Evolutionary conservation across 2,329 filamentous ascomycete genomes (phyloP), one percentile per base, ranked within the genome.

Genomic region (Arachnomyces sp.): DNA sequence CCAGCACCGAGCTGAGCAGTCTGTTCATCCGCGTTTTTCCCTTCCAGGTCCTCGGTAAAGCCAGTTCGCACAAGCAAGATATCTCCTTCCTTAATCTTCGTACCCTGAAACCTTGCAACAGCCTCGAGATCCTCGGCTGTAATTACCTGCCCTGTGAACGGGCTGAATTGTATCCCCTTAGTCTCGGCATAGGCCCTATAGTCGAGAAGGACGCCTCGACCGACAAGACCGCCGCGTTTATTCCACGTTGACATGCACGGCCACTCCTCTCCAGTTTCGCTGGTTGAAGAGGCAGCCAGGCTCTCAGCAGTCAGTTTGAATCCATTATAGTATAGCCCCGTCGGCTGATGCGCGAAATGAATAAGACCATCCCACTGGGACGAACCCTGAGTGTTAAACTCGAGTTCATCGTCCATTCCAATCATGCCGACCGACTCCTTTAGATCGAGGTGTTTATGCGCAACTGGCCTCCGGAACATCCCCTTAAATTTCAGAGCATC

Each of bases 301-400:
- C 40, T 35, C 3, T 18, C 21, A 2, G 21, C 5, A 9, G 21
- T 25, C 5, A 9, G 21, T 37, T 65, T 50, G 36, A 62, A 50
- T 25, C 71, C 71, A 40, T 78, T 78, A 53, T 78, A 78, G 8
- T 68, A 66, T 1, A 63, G 51, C 1, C 62, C 65, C 2, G 63
- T 63, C 0, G 60, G 50, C 38, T 67, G 59, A 39, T 73, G 67
- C n/a, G 63, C 59, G 47, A 69, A 67, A 50, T 74, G 70, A 17
- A 63, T 61, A 1, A 75, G 57, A 36, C 69, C 69, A 47, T 79
- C 75, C 75, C 74, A 79, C 54, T 79, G 75, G 16, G 66, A 72
- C 39, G 68, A 69, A 28, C 59, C 57, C 48, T 79, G 74, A 0
- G 74, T 78, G 53, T 78, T 78, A 59, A 79, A 69, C 3, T 62